Conservation (phyloP, 805 yeast genomes). For the Zygosaccharomyces siamensis region DNA sequence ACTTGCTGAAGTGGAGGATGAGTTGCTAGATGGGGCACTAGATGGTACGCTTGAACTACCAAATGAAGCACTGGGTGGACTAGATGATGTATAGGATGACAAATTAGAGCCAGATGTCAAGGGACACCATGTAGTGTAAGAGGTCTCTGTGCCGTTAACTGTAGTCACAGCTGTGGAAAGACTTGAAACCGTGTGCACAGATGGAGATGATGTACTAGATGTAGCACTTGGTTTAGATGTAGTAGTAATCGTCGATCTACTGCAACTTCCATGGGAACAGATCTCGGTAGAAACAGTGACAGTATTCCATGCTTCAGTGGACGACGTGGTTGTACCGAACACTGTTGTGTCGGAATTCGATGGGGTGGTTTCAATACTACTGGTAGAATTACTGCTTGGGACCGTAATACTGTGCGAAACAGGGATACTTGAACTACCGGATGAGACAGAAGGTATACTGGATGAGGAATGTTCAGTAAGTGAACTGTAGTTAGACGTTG, state of each 20-base stretch:
- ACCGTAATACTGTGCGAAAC: not conserved
- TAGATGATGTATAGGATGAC: not conserved
- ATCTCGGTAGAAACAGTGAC: slow-evolving; percentile 18
- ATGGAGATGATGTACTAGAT: too few species aligned
- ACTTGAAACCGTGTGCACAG: too few species aligned
- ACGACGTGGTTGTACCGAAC: not conserved
- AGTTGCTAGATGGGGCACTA: not conserved
- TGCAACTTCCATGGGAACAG: slow-evolving; percentile 9
- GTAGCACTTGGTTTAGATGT: not conserved
- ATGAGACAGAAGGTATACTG: not conserved
- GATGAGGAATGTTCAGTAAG: not conserved
- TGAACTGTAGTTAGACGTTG: too few species aligned
- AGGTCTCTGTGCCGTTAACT: slow-evolving; percentile 15
- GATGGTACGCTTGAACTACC: not conserved
- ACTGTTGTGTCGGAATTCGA: not conserved
- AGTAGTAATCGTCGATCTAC: not conserved
- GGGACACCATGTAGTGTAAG: slow-evolving; percentile 39
- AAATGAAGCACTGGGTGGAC: not conserved
- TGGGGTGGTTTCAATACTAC: not conserved
- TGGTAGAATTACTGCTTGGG: not conserved
- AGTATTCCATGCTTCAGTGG: slow-evolving; percentile 6
- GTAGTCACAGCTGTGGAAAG: too few species aligned
- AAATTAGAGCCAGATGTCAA: slow-evolving; percentile 6
- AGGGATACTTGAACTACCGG: too few species aligned
- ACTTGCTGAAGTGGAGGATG: not conserved